Conservation (phyloP, 208 protist species). For the Trypanosoma caninum region DNA sequence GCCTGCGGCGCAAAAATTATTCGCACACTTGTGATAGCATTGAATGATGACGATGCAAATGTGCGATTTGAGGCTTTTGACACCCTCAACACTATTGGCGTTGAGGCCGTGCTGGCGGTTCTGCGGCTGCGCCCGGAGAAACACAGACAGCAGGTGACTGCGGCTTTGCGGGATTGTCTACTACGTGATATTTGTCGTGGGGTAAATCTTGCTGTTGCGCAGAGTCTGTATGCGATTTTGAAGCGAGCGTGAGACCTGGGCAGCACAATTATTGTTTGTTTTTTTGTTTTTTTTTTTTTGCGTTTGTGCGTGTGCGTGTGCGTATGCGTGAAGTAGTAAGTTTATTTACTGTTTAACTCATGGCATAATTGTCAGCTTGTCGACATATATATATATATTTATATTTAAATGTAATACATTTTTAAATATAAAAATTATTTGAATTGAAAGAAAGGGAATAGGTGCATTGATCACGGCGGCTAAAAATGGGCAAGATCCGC, state of each 20-base stretch:
- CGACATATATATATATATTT: too few species aligned
- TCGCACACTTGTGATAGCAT: constrained; percentile 48
- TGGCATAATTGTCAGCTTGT: too few species aligned
- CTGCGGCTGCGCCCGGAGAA: constrained; percentile 32
- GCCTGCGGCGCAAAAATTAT: constrained; percentile 54
- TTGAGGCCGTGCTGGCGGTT: constrained; percentile 29
- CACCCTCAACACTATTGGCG: constrained; percentile 41
- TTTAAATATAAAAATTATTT: too few species aligned
- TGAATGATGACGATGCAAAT: constrained; percentile 49
- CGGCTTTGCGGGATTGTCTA: constrained; percentile 58
- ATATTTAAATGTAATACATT: too few species aligned
- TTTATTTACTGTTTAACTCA: too few species aligned
- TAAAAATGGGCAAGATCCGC: constrained; percentile 98
- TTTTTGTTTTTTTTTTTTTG: constrained; percentile 4
- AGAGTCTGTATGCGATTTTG: constrained; percentile 34
- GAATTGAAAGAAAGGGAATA: too few species aligned
- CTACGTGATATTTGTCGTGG: constrained; percentile 40
- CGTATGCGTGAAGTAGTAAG: neutral
- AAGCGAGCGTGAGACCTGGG: neutral
- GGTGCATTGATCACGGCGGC: too few species aligned
- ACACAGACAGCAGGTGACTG: constrained; percentile 45
- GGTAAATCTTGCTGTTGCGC: constrained; percentile 26
- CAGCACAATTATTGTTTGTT: neutral
- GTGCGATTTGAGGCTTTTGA: constrained; percentile 59
- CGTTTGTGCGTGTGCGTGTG: neutral